Base-by-base conservation (phyloP, 495 filamentous ascomycete species). In the Pseudevernia furfuracea region DNA sequence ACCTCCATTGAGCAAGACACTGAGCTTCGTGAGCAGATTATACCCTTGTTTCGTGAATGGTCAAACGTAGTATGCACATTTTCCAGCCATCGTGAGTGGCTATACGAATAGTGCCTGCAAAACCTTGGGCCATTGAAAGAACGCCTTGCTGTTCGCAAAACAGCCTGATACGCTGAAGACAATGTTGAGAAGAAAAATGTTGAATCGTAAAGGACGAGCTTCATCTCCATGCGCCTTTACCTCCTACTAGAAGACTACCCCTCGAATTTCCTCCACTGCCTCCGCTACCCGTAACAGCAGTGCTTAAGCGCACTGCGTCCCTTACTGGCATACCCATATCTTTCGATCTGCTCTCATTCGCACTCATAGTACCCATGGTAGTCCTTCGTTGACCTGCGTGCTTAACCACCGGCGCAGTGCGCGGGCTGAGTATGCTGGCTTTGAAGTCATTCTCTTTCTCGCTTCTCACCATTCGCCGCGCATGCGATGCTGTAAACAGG, bases 401-500 rank as follows among this genome's bases (percentile, higher is more conserved):
- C 70, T 89, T 89, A 71, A 84, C 80, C n/a, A 90, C 78, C 2
- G 85, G 83, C n/a, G 84, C 74, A 28, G 83, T 81, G 19, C 86
- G 78, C 56, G 87, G 87, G 60, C 85, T 86, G 58, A 91, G 74
- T 21, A 90, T 85, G 57, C 80, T 81, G 37, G 74, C 77, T 59
- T 81, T 84, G 69, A 70, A 75, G 62, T 81, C 80, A 48, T 72
- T 71, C 43, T 86, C 86, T 62, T 84, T 84, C 32, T 88, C 85
- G 61, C 79, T 82, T 74, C 83, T 87, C 30, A 86, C 85, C 85
- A 90, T 89, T 19, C 87, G 77, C 38, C 87, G 78, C 11, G 87
- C 87, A 64, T 89, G 86, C 23, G 82, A 82, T 34, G 87, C 84
- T 8, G 86, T 86, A 77, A 89, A 89, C 74, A 89, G 78, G 34